Conservation (phyloP, 768 basidiomycete species). For the Suillus discolor region DNA sequence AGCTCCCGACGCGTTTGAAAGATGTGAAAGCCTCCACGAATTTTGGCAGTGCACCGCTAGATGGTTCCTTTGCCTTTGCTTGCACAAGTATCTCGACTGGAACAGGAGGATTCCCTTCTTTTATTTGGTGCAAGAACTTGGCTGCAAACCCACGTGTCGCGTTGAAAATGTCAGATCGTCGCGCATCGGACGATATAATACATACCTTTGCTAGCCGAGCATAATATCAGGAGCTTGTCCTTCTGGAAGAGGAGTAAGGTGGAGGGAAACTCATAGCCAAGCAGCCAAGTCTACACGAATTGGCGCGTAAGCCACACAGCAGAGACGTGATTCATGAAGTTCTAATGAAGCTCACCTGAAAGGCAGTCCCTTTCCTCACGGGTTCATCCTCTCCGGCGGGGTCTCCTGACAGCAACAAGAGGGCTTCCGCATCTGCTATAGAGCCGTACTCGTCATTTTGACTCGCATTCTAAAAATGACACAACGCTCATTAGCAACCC, state of each 20-base stretch:
- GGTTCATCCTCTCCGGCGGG: slow-evolving; percentile 85
- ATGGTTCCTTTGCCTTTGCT: slow-evolving; percentile 77
- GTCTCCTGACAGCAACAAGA: slow-evolving; percentile 76
- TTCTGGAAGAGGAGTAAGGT: slow-evolving; percentile 86
- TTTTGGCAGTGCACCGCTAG: slow-evolving; percentile 72
- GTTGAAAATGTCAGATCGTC: slow-evolving; percentile 11
- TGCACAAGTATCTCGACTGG: slow-evolving; percentile 78
- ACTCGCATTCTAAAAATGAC: slow-evolving; percentile 51
- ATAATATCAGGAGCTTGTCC: slow-evolving; percentile 75
- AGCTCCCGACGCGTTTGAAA: slow-evolving; percentile 66
- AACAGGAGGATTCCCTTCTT: slow-evolving; percentile 54
- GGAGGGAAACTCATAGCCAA: slow-evolving; percentile 97
- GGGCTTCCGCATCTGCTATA: slow-evolving; percentile 67
- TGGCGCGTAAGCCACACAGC: slow-evolving; percentile 10
- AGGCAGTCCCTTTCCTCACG: slow-evolving; percentile 87
- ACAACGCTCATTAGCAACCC: slow-evolving; percentile 17
- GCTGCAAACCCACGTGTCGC: slow-evolving; percentile 47
- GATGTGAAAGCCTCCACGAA: slow-evolving; percentile 66
- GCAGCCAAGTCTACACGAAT: slow-evolving; percentile 80
- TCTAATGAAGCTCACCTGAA: slow-evolving; percentile 66
- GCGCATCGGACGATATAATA: neutral
- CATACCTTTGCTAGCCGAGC: slow-evolving; percentile 87
- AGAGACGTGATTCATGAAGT: neutral
- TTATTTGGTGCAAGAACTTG: slow-evolving; percentile 82
- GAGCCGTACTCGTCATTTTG: slow-evolving; percentile 73